These are phyloP conservation scores for Fallopia convolvulus DNA, from an alignment of 148 eudicot genomes.

Conservation along the genomic window DNA sequence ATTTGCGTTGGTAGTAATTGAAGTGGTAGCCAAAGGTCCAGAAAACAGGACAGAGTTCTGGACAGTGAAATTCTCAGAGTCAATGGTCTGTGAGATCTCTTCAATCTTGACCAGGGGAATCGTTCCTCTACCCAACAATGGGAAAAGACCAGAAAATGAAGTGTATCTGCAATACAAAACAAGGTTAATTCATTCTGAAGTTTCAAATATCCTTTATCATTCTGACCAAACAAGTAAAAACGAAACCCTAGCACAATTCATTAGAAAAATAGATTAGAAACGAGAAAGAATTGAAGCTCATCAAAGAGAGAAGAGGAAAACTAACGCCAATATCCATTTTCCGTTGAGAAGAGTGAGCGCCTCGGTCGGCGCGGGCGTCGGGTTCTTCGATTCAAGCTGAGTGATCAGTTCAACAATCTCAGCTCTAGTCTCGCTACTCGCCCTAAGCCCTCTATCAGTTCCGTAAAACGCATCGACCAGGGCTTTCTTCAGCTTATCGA, in stretches of 20 bases:
- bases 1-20: conserved; percentile 77
- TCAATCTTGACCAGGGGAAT: conserved; percentile 65
- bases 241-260: background rate
- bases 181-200: background rate
- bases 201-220: too few species aligned
- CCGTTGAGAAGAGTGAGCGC: conserved; percentile 76
- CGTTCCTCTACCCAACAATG: conserved; percentile 53
- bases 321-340: conserved; percentile 90
- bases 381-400: conserved; percentile 74
- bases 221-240: background rate
- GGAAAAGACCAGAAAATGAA: conserved; percentile 69
- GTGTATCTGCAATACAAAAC: conserved; percentile 56
- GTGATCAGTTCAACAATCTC: conserved; percentile 76
- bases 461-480: conserved; percentile 69
- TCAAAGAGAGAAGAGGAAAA: background rate
- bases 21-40: conserved; percentile 74
- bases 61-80: conserved; percentile 67
- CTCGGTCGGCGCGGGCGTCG: conserved; percentile 80
- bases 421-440: conserved; percentile 70
- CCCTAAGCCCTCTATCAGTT: conserved; percentile 72
- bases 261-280: background rate
- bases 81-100: conserved; percentile 88
- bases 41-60: conserved; percentile 74
- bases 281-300: background rate
- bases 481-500: conserved; percentile 45